Evolutionary conservation across 2,329 filamentous ascomycete genomes (phyloP).

Genomic region (Aspergillus sp.): DNA sequence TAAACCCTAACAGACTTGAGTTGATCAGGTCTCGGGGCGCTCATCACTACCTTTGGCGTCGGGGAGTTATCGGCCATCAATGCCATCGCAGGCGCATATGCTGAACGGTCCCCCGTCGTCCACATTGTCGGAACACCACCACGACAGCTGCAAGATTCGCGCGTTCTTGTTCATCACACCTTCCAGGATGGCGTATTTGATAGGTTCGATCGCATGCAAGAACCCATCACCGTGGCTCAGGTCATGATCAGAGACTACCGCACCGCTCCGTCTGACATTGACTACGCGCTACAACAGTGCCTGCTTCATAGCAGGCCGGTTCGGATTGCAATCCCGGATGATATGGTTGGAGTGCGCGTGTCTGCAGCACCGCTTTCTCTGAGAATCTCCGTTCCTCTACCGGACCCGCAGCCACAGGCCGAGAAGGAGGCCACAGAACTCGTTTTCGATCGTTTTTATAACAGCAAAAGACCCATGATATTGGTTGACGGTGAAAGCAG

Average conservation of each 20-base stretch:
- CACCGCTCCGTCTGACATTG: slow-evolving; percentile 44
- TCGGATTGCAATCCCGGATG: slow-evolving; percentile 48
- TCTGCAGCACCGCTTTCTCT: slow-evolving; percentile 7
- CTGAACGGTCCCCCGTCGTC: slow-evolving; percentile 62
- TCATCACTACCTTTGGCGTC: slow-evolving; percentile 46
- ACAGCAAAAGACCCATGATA: slow-evolving; percentile 41
- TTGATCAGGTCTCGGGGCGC: slow-evolving; percentile 12
- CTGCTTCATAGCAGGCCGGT: slow-evolving; percentile 47
- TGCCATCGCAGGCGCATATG: slow-evolving; percentile 63
- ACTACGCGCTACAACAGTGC: slow-evolving; percentile 43
- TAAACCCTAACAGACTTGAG: background rate
- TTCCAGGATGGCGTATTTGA: slow-evolving; percentile 51
- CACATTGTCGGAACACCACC: slow-evolving; percentile 51
- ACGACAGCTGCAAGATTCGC: slow-evolving; percentile 36
- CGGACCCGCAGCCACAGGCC: slow-evolving; percentile 3
- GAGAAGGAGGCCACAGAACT: slow-evolving; percentile 16
- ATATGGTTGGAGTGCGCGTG: slow-evolving; percentile 37
- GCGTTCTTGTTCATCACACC: slow-evolving; percentile 55
- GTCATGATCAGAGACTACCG: slow-evolving; percentile 38
- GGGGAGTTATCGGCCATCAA: slow-evolving; percentile 61
- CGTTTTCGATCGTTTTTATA: slow-evolving; percentile 35
- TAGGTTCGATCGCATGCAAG: slow-evolving; percentile 43
- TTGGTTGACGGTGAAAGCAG: slow-evolving; percentile 44
- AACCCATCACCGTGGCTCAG: slow-evolving; percentile 43
- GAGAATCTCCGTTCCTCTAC: slow-evolving; percentile 5